Evolutionary conservation across 768 basidiomycete species (phyloP).

Genomic region (Hortiboletus flavorubellus): DNA sequence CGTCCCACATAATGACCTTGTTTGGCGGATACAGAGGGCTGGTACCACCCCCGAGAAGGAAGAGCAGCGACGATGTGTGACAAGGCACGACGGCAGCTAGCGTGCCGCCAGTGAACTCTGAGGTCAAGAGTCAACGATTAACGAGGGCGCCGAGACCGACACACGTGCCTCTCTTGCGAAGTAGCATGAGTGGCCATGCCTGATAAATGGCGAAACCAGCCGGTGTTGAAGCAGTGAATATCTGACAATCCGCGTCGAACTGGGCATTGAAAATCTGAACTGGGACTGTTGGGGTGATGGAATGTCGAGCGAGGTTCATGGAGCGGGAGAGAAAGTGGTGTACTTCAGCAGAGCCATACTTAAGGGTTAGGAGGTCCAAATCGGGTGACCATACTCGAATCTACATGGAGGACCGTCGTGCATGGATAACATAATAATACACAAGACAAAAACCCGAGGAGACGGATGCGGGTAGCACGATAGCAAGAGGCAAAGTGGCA

Average conservation of each 20-base stretch:
- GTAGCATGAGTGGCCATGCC: constrained; percentile 67
- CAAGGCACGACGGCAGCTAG: constrained; percentile 73
- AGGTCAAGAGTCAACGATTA: constrained; percentile 15
- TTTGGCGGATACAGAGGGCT: constrained; percentile 90
- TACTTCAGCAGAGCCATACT: constrained; percentile 21
- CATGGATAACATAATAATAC: constrained; percentile 18
- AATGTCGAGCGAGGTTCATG: constrained; percentile 88
- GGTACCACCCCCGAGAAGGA: constrained; percentile 83
- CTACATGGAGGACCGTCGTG: constrained; percentile 1
- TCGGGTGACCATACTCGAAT: neutral
- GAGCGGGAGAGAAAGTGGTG: constrained; percentile 23
- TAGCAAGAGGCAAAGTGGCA: constrained; percentile 19
- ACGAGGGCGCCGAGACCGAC: neutral
- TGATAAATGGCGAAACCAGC: constrained; percentile 83
- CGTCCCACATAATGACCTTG: constrained; percentile 91
- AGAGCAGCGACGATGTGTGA: constrained; percentile 78
- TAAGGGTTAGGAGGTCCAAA: constrained; percentile 12
- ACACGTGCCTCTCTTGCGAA: constrained; percentile 74
- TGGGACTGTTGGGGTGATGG: constrained; percentile 73
- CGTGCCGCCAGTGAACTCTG: constrained; percentile 79
- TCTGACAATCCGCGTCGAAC: constrained; percentile 75
- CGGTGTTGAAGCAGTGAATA: constrained; percentile 78
- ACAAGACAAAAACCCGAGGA: constrained; percentile 20
- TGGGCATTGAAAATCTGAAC: constrained; percentile 73
- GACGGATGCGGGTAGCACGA: constrained; percentile 14